Evolutionary conservation across 345 rosid genomes (phyloP).

Genomic region (Boechera retrofracta): DNA sequence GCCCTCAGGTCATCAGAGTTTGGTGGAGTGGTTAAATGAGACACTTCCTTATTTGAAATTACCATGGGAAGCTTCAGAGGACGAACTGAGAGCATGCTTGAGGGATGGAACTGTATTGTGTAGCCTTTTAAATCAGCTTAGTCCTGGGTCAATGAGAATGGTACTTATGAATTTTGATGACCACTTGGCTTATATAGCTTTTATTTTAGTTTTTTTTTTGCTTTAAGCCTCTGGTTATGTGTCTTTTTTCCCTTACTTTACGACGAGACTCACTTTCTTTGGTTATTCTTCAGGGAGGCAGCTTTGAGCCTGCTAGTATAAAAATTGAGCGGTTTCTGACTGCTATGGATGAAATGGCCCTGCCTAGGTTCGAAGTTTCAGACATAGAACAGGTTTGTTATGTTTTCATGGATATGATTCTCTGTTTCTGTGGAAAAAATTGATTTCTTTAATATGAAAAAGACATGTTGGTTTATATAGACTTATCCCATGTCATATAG

Average conservation of each 20-base stretch:
- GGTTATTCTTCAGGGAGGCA: constrained; percentile 54
- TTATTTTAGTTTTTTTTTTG: neutral
- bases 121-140: constrained; percentile 63
- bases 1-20: constrained; percentile 51
- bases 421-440: neutral
- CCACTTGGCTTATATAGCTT: neutral
- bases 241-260: constrained; percentile 15
- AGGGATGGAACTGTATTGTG: constrained; percentile 76
- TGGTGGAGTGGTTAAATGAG: constrained; percentile 74
- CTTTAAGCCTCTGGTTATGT: constrained; percentile 17
- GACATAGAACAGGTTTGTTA: constrained; percentile 80
- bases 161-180: constrained; percentile 41
- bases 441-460: constrained; percentile 17
- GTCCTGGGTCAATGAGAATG: constrained; percentile 56
- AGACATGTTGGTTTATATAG: neutral
- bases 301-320: constrained; percentile 49
- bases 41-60: constrained; percentile 62
- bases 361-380: constrained; percentile 64
- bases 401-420: constrained; percentile 12
- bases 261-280: constrained; percentile 24
- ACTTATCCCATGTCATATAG: neutral
- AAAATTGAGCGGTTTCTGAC: constrained; percentile 64
- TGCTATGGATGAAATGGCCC: constrained; percentile 67
- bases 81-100: constrained; percentile 63
- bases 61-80: constrained; percentile 69